Evolutionary conservation across 352 stramenopile species (phyloP), one percentile per base, ranked within the genome.

Genomic region (Phytopythium montanum): DNA sequence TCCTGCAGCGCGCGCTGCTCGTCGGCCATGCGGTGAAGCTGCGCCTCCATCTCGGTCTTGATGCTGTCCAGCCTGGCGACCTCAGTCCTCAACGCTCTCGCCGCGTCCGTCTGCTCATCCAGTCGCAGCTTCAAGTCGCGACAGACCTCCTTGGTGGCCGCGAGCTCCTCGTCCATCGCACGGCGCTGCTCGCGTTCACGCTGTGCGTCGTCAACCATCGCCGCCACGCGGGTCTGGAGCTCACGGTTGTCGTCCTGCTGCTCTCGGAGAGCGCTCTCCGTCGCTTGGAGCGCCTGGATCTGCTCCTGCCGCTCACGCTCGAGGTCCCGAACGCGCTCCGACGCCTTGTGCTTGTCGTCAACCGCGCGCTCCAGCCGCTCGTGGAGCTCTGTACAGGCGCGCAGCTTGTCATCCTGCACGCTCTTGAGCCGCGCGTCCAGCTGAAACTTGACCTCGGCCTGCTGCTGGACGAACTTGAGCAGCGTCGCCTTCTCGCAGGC

Each of bases 391-490:
- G 76, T 56, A 0, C 65, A 21, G 26, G 79, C 72, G 6, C 73
- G 59, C 5, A 65, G 31, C n/a, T 76, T 70, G 1, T 72, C 65
- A n/a, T 82, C 68, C 42, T 87, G 75, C 14, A 76, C 55, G 9
- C 75, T 70, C 64, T 88, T 79, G 2, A 85, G 25, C 56, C 69
- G 65, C 14, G 76, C 73, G 16, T 93, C 79, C 10, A 87, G 31
- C 21, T 79, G 70, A 42, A 90, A 84, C 46, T 90, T 91, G 45
- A 67, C 63, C 56, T 90, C 79, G 1, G 81, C 81, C 57, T 91
- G 81, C 33, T 90, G 76, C 21, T 91, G 83, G 25, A 91, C 87
- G 52, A 81, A 91, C 50, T 85, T 85, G 56, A 93, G 68, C 36
- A 93, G 59, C 31, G 75, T 88, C 3, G 81, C 70, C 48, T 91